Conservation (phyloP, 441 rosid genomes). For the Erodium moschatum region DNA sequence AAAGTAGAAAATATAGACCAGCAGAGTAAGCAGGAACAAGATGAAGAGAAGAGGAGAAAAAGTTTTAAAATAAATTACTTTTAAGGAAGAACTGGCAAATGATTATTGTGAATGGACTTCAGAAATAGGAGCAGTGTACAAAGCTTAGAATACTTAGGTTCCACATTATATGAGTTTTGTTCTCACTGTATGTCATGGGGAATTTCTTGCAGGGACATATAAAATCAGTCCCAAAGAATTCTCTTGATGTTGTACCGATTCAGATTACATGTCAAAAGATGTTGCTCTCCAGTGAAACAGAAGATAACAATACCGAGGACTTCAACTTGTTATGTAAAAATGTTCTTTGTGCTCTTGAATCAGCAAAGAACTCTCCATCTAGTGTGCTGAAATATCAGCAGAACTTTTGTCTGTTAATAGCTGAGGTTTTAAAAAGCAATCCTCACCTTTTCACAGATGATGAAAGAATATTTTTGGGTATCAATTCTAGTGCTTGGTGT, state of each 20-base stretch:
- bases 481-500: constrained; percentile 16
- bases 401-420: constrained; percentile 53
- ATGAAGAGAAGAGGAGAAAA: not conserved
- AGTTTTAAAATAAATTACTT: not conserved
- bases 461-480: constrained; percentile 61
- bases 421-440: constrained; percentile 54
- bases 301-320: constrained; percentile 25
- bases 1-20: not conserved
- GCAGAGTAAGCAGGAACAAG: not conserved
- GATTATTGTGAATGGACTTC: not conserved
- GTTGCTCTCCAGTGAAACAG: constrained; percentile 24
- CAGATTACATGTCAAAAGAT: constrained; percentile 37
- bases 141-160: not conserved
- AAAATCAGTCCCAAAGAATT: constrained; percentile 43
- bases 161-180: not conserved
- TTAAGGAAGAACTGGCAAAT: not conserved
- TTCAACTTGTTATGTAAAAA: constrained; percentile 47
- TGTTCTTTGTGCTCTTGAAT: constrained; percentile 45
- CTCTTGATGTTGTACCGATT: constrained; percentile 55
- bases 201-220: constrained; percentile 51
- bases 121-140: constrained; percentile 1
- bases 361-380: constrained; percentile 38
- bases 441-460: constrained; percentile 50
- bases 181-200: not conserved
- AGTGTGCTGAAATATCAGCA: constrained; percentile 47